A percentile compares a stretch with the other conserved stretches of the same genome.
These are phyloP conservation scores for Mortierella sp. DNA, from an alignment of 371 early-diverging fungal genomes.

Conservation along the genomic window DNA sequence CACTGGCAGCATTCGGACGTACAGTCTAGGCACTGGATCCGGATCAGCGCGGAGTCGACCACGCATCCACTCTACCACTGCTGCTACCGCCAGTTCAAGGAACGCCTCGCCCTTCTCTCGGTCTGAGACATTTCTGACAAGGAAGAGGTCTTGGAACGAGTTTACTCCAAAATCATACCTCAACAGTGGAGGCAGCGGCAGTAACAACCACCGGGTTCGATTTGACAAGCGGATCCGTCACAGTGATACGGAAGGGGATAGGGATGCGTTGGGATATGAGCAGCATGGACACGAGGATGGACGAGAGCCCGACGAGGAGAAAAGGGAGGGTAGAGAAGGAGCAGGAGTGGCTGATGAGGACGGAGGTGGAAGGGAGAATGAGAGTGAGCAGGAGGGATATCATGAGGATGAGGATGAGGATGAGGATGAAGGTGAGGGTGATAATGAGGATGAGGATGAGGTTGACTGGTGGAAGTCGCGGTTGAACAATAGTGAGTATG, in stretches of 20 bases:
- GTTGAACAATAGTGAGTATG: slow-evolving; percentile 43
- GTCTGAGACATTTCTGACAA: slow-evolving; percentile 7
- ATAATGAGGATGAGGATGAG: slow-evolving; percentile 36
- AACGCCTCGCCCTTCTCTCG: background rate
- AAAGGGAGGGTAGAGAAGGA: background rate
- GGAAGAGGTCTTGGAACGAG: slow-evolving; percentile 6
- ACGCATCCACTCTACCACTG: slow-evolving; percentile 17
- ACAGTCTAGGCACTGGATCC: slow-evolving; percentile 50
- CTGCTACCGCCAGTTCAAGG: background rate
- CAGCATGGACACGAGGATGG: background rate
- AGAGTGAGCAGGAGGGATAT: background rate
- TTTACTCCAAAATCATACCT: slow-evolving; percentile 5
- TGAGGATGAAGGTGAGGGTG: background rate
- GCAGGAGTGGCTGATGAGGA: background rate
- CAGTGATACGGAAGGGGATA: background rate
- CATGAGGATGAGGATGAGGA: background rate
- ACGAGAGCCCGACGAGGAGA: background rate
- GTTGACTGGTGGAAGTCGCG: slow-evolving; percentile 52
- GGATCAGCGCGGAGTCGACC: slow-evolving; percentile 56
- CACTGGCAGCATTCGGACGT: slow-evolving; percentile 47
- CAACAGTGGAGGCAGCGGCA: background rate
- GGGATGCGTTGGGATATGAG: background rate
- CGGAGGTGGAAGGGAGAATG: background rate
- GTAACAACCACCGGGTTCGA: background rate
- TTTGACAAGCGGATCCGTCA: slow-evolving; percentile 7